Conservation (phyloP, 176 grass and related monocot genomes). For the Saccharum spontaneum region DNA sequence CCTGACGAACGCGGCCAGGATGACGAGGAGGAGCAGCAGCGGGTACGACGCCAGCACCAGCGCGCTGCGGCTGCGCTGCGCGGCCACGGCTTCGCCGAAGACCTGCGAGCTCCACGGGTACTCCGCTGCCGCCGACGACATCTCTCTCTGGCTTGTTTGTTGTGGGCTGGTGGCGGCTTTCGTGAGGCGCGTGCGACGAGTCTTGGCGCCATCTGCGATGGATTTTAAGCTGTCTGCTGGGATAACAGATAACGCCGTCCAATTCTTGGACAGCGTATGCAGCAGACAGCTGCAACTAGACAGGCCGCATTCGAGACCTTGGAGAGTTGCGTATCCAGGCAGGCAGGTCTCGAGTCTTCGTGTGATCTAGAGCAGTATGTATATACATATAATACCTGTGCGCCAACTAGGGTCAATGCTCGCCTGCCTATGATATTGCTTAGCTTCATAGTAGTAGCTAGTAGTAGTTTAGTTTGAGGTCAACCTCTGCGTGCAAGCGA, state of each 20-base stretch:
- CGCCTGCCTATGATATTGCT: background rate
- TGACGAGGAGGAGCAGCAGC: slow-evolving; percentile 36
- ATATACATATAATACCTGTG: too few species aligned
- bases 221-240: background rate
- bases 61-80: background rate
- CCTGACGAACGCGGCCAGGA: slow-evolving; percentile 42
- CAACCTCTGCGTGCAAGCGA: background rate
- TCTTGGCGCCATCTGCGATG: background rate
- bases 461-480: background rate
- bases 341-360: background rate
- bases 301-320: slow-evolving; percentile 11
- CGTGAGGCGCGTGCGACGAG: background rate
- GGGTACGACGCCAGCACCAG: slow-evolving; percentile 47
- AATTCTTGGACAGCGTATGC: slow-evolving; percentile 7
- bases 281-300: slow-evolving; percentile 24
- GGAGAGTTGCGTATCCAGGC: too few species aligned
- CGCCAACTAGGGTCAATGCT: background rate
- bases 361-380: slow-evolving; percentile 25
- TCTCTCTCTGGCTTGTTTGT: background rate
- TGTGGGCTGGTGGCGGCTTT: background rate
- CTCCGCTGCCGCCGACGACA: background rate
- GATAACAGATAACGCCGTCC: slow-evolving; percentile 10
- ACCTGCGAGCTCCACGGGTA: slow-evolving; percentile 10
- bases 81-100: background rate
- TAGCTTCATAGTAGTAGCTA: background rate